phyloP scores from a whole-genome alignment of 208 protist species.

The Leishmania guyanensis region DNA sequence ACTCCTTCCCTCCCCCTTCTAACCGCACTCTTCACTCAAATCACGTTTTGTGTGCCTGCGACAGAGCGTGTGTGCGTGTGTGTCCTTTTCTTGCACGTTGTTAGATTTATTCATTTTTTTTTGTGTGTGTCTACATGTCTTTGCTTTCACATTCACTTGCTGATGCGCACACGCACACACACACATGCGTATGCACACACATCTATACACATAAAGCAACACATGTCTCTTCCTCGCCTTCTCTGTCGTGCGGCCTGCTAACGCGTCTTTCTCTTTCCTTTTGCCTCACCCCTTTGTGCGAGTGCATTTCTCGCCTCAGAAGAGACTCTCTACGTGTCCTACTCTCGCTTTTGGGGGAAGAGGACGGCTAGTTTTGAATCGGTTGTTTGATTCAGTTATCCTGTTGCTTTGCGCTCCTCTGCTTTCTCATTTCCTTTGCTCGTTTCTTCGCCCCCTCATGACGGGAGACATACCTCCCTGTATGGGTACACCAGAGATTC shows the following conservation, averaged over 20 bases:
- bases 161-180: too few species aligned
- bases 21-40: not conserved
- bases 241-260: not conserved
- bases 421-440: not conserved
- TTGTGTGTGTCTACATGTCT: not conserved
- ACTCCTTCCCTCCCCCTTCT: not conserved
- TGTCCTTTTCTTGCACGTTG: too few species aligned
- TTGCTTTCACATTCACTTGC: not conserved
- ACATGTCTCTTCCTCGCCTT: not conserved
- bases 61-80: conserved; percentile 1
- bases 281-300: not conserved
- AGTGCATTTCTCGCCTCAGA: not conserved
- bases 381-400: not conserved
- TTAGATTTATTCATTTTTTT: not conserved
- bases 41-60: not conserved
- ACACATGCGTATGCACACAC: not conserved
- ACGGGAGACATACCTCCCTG: not conserved
- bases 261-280: not conserved
- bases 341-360: not conserved
- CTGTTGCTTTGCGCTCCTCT: not conserved
- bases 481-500: not conserved
- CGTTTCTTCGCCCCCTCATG: not conserved
- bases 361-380: not conserved
- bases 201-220: not conserved
- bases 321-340: not conserved